phyloP scores from a whole-genome alignment of 139 green algal genomes.

The Closterium sp. region DNA sequence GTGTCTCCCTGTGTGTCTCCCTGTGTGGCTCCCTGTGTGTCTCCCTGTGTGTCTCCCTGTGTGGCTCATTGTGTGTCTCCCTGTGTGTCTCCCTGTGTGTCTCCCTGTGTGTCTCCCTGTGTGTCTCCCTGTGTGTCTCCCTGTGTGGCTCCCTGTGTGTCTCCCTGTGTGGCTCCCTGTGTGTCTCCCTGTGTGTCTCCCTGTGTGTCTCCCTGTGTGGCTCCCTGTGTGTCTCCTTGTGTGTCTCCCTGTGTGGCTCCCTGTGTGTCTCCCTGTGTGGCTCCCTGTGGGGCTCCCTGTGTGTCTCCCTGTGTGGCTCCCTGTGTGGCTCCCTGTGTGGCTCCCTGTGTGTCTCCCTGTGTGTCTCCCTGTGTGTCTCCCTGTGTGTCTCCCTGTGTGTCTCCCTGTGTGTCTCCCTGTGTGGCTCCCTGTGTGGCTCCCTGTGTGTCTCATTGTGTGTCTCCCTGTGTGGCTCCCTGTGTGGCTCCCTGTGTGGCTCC shows the following conservation, averaged over 20 bases:
- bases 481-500: no score
- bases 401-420: not conserved
- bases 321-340: no score
- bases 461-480: not conserved
- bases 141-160: no score
- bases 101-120: not conserved
- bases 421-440: no score
- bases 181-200: not conserved
- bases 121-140: not conserved
- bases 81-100: not conserved
- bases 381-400: no score
- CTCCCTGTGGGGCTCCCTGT: no score
- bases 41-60: not conserved
- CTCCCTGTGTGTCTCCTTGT: not conserved
- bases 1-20: not conserved
- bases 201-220: not conserved
- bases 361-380: not conserved
- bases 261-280: not conserved
- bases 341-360: not conserved
- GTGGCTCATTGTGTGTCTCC: slow-evolving; percentile 22
- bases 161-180: not conserved
- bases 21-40: no score
- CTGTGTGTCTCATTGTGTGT: not conserved
- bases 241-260: no score
- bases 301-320: not conserved